A percentile compares a stretch with the other conserved stretches of the same genome.
phyloP scores from a whole-genome alignment of 352 stramenopile species.

The Thraustochytrium striatum region DNA sequence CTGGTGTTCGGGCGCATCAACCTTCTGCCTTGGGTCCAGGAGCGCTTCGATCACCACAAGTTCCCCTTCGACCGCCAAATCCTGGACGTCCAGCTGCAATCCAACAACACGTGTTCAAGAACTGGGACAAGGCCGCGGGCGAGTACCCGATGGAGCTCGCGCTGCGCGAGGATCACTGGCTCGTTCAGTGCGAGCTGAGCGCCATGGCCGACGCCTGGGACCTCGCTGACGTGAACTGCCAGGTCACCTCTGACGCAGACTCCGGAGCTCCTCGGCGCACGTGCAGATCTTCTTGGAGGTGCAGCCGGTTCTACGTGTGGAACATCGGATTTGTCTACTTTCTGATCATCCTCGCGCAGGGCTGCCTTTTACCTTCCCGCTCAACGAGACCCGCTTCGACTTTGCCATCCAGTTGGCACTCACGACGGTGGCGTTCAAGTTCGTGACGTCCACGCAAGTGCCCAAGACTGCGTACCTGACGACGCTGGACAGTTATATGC shows the following conservation, averaged over 20 bases:
- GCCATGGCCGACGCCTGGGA: constrained; percentile 12
- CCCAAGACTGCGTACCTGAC: constrained; percentile 32
- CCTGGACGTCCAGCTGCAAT: background rate
- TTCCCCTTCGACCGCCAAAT: constrained; percentile 16
- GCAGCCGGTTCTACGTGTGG: constrained; percentile 3
- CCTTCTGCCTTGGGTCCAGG: constrained; percentile 1
- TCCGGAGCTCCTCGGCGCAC: constrained; percentile 7
- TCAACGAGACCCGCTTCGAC: constrained; percentile 18
- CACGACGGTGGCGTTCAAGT: background rate
- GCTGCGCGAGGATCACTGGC: background rate
- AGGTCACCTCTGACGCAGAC: background rate
- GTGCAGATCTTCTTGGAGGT: constrained; percentile 26
- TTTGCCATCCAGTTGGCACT: constrained; percentile 12
- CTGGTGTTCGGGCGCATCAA: constrained; percentile 26
- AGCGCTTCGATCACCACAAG: constrained; percentile 1
- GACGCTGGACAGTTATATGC: background rate
- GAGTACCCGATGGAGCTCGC: background rate
- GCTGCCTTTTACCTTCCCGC: background rate
- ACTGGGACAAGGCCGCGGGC: background rate
- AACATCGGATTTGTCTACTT: constrained; percentile 36
- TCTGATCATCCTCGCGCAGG: constrained; percentile 15
- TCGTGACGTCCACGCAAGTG: constrained; percentile 1
- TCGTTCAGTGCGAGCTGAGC: constrained; percentile 4
- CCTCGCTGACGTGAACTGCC: background rate
- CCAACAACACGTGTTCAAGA: constrained; percentile 10